These are phyloP conservation scores for Phaeolepiota aurea DNA, from an alignment of 768 basidiomycete genomes.

Conservation along the genomic window DNA sequence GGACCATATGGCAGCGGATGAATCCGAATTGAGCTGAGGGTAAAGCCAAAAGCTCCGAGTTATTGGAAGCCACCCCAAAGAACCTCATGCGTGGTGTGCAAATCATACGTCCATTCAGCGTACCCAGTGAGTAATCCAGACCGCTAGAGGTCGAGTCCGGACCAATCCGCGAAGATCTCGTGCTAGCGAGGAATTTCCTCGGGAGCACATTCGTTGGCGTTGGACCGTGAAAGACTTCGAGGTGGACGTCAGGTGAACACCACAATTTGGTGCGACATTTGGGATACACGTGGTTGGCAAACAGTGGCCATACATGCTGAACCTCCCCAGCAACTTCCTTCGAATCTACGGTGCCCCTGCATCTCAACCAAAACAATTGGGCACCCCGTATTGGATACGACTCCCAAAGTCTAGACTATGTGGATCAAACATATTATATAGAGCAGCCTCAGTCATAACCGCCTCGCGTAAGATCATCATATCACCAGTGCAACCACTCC, in stretches of 20 bases:
- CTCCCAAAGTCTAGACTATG: background rate
- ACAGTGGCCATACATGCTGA: no score
- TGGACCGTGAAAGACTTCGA: background rate
- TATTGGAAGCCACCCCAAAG: background rate
- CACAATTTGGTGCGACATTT: background rate
- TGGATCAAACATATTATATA: background rate
- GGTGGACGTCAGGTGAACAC: background rate
- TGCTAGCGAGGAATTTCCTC: background rate
- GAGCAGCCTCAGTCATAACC: background rate
- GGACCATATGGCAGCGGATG: background rate
- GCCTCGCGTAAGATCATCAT: background rate
- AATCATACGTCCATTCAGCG: no score
- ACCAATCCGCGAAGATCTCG: no score
- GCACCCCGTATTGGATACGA: background rate
- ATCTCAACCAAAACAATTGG: no score
- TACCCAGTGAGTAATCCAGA: no score
- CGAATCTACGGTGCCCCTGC: no score
- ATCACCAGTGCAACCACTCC: slow-evolving; percentile 48
- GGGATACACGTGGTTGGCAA: background rate
- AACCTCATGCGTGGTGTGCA: background rate
- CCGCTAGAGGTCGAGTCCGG: no score
- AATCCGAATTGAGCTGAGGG: background rate
- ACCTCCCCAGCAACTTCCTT: no score
- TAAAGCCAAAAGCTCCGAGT: background rate
- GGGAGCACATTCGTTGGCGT: background rate